Evolutionary conservation across 495 filamentous ascomycete species (phyloP), one percentile per base, ranked within the genome.

Genomic region (Xylona heveae): DNA sequence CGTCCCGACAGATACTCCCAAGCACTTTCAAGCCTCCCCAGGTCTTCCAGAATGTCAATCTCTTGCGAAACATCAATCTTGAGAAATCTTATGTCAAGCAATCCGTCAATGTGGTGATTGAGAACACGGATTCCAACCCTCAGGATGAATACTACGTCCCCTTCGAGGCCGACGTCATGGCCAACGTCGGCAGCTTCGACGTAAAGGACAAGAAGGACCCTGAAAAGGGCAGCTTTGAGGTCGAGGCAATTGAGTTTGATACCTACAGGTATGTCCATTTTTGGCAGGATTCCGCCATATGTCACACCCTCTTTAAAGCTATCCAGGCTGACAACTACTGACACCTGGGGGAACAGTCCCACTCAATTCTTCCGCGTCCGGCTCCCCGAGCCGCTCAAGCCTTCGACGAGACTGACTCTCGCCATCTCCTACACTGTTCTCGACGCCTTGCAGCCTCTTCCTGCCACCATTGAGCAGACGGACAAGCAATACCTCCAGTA

Each of bases 81-180:
- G 85, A 94, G 47, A 94, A 93, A 57, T 73, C 69, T 37, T 95
- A 85, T 45, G 69, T 69, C 14, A 75, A 79, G 42, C 83, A 95
- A 49, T 76, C 68, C 8, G 68, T 93, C 63, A 94, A 95, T 57
- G 78, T 92, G 6, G 62, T 91, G 18, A 73, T 95, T 31, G 81
- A 97, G 63, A 97, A 97, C 54, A 57, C 75, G 41, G 65, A 66
- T 44, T 69, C 64, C 23, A 54, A 71, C 31, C 64, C 81, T 6
- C 88, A 95, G 47, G 62, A 63, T 53, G 74, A 84, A 50, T 95
- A 94, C 64, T 93, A 73, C 51, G 45, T 94, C 21, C 74, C 83
- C 3, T 85, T 95, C 55, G 71, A 72, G 29, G 61, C 64, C 28
- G 67, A 75, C 30, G 62, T 78, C 42, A 62, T 88, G 44, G 64